Conservation (phyloP, 179 eudicot genomes). For the Vitellaria paradoxa region DNA sequence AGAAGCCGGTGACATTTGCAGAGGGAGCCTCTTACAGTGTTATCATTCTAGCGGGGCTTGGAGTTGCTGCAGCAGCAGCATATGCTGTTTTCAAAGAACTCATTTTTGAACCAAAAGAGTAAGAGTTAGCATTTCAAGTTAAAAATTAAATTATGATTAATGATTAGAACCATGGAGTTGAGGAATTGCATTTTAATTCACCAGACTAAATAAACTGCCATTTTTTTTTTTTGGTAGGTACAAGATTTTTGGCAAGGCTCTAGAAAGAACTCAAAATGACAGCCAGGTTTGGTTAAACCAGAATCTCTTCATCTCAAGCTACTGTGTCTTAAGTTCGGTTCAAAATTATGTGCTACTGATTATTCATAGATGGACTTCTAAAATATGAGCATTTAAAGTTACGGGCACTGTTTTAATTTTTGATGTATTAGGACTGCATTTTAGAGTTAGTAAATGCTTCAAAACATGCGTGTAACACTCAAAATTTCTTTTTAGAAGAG, state of each 20-base stretch:
- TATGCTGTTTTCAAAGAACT: slow-evolving; percentile 83
- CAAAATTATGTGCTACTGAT: background rate
- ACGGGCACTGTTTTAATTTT: background rate
- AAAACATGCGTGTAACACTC: background rate
- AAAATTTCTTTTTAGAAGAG: background rate
- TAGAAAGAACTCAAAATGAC: slow-evolving; percentile 74
- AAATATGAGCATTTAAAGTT: background rate
- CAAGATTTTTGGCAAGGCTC: slow-evolving; percentile 78
- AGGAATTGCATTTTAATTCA: background rate
- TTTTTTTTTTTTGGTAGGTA: slow-evolving; percentile 42
- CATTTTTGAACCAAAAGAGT: slow-evolving; percentile 83
- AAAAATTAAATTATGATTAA: background rate
- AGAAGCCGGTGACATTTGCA: slow-evolving; percentile 80
- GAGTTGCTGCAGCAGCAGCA: slow-evolving; percentile 67
- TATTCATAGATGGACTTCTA: background rate
- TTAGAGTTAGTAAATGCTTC: background rate
- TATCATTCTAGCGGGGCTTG: slow-evolving; percentile 78
- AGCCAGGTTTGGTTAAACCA: slow-evolving; percentile 47
- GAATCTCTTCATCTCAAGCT: slow-evolving; percentile 10
- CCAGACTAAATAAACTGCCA: background rate
- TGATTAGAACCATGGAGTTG: background rate
- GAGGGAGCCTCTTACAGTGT: slow-evolving; percentile 79
- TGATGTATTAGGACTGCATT: background rate
- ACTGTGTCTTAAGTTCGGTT: background rate
- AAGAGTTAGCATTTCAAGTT: slow-evolving; percentile 10